Base-by-base conservation (phyloP, 2,329 filamentous ascomycete species). In the Corniculantispora saksenae region DNA sequence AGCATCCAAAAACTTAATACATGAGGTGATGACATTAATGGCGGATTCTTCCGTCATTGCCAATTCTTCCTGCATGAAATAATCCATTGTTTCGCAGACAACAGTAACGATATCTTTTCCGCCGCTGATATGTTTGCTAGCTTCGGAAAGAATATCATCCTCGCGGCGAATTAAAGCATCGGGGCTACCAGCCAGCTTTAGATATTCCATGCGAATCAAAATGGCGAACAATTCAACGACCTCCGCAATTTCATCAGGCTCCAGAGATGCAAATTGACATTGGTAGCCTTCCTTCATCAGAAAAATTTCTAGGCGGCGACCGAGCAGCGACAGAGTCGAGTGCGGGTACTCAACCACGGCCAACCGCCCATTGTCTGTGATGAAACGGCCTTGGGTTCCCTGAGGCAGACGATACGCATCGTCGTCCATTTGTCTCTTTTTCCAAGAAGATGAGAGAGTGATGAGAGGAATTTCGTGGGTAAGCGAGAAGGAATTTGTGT, bases 1-100 rank as follows among this genome's bases (percentile, higher is more conserved):
- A 3, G 90, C 87, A 69, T 91, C 86, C 45, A 97, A 80, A 72
- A 98, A 97, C 61, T 93, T 89, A 25, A 94, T 79, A 74, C 93
- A 97, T 27, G 91, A 87, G 13, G 82, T 81, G 64, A 89, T 76
- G 56, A 94, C 84, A 2, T 89, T 83, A 32, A 96, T 82, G 43
- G 88, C 86, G 50, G 89, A 78, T 13, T 87, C 86, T 48, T 89
- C 87, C n/a, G 86, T 83, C 45, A 84, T 81, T 17, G 77, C 75
- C 25, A 81, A 75, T 21, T 86, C 84, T 51, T 86, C 85, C 50
- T 90, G 86, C 68, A 88, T 82, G 63, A 85, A 83, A 65, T 83
- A 83, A 70, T 98, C 95, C 70, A 98, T 89, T 1, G 94, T 92
- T 67, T 96, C 91, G 70, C 93, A 91, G 32, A 98, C 81, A 50